Evolutionary conservation across 441 rosid genomes (phyloP).

Genomic region (Brassica hybrid): DNA sequence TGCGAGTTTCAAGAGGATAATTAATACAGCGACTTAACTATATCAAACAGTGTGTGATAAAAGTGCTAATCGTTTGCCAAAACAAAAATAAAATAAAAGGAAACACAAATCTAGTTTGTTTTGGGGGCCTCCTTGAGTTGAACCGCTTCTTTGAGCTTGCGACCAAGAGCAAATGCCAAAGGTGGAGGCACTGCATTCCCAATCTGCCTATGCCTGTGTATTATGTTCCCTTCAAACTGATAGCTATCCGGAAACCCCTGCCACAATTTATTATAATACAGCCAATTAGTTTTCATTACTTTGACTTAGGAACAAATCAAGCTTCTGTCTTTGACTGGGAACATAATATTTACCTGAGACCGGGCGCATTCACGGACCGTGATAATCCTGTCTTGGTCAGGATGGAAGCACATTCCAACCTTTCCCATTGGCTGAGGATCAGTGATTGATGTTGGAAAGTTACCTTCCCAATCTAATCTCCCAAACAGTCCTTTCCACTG

Average conservation of each 20-base stretch:
- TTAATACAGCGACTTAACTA: background rate
- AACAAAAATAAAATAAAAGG: background rate
- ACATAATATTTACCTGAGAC: slow-evolving; percentile 61
- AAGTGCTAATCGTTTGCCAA: background rate
- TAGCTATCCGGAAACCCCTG: slow-evolving; percentile 76
- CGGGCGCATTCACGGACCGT: slow-evolving; percentile 91
- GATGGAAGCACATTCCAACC: slow-evolving; percentile 95
- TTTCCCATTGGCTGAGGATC: slow-evolving; percentile 96
- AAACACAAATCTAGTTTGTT: background rate
- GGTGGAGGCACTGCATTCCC: slow-evolving; percentile 84
- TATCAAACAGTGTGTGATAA: background rate
- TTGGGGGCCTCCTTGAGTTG: slow-evolving; percentile 28
- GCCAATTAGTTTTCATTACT: background rate
- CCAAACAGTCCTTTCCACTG: slow-evolving; percentile 93
- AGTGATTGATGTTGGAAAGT: slow-evolving; percentile 86
- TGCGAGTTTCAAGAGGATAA: background rate
- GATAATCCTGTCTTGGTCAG: slow-evolving; percentile 87
- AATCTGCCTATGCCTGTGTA: slow-evolving; percentile 65
- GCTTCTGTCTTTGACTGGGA: background rate
- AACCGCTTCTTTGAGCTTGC: slow-evolving; percentile 66
- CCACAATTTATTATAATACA: background rate
- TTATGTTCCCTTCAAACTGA: slow-evolving; percentile 53
- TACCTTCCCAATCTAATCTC: slow-evolving; percentile 92
- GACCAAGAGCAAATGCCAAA: slow-evolving; percentile 70
- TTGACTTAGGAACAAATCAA: background rate